Conservation (phyloP, 257 asterid genomes). For the Capsicum baccatum region DNA sequence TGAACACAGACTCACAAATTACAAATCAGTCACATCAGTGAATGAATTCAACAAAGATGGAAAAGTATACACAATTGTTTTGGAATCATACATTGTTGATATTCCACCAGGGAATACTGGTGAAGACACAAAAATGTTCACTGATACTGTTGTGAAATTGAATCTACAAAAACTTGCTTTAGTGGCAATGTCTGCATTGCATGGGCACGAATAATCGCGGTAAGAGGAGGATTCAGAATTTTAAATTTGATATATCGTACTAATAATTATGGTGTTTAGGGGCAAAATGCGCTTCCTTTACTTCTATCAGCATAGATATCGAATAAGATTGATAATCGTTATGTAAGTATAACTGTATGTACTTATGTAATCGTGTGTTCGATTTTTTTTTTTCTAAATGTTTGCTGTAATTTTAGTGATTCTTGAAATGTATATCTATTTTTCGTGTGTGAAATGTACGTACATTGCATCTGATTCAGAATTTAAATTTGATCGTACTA, state of each 20-base stretch:
- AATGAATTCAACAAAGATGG: constrained; percentile 55
- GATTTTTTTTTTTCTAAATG: neutral
- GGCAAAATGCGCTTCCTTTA: no score
- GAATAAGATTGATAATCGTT: neutral
- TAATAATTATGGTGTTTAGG: neutral
- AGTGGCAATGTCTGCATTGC: constrained; percentile 65
- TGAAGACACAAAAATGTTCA: constrained; percentile 84
- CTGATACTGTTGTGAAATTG: constrained; percentile 83
- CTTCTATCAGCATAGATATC: neutral
- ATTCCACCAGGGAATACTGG: constrained; percentile 89
- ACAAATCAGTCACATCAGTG: constrained; percentile 75
- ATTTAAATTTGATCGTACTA: no score
- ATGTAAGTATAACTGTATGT: neutral
- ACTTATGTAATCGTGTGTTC: neutral
- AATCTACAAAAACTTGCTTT: constrained; percentile 81
- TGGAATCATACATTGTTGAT: constrained; percentile 86
- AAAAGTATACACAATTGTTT: constrained; percentile 54
- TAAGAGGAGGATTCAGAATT: neutral
- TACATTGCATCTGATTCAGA: neutral
- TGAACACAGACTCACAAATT: constrained; percentile 79
- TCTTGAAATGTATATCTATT: neutral
- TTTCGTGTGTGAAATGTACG: neutral
- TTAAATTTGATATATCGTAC: neutral
- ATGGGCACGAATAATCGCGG: constrained; percentile 33
- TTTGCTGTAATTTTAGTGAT: neutral